Conservation (phyloP, 2,329 filamentous ascomycete species). For the Pestalotiopsis sp. region DNA sequence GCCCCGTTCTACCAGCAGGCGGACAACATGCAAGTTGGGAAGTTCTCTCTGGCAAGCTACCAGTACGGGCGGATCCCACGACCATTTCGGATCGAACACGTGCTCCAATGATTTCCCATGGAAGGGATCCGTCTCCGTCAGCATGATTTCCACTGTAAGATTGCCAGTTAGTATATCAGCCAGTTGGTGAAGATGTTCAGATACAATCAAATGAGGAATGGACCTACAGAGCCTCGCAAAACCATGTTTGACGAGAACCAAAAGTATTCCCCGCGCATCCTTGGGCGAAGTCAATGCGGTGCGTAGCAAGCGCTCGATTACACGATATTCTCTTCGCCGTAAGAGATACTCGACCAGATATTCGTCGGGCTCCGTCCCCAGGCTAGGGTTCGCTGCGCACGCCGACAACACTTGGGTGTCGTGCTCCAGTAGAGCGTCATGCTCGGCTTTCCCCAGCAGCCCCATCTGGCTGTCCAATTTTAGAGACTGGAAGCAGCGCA, state of each 20-base stretch:
- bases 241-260: background rate
- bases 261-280: background rate
- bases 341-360: background rate
- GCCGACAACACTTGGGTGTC: background rate
- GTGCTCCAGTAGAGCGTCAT: background rate
- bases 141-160: background rate
- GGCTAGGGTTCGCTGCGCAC: background rate
- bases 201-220: background rate
- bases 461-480: background rate
- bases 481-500: background rate
- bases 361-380: background rate
- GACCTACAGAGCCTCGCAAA: background rate
- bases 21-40: conserved; percentile 2
- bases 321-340: background rate
- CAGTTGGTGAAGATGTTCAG: background rate
- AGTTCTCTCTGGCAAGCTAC: background rate
- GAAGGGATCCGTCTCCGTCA: background rate
- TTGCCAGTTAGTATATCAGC: background rate
- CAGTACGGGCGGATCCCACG: background rate
- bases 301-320: background rate
- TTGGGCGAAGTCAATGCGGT: background rate
- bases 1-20: background rate
- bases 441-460: background rate
- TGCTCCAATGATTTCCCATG: background rate
- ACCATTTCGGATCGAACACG: background rate